These are phyloP conservation scores for Herpomyces periplanetae DNA, from an alignment of 2,329 filamentous ascomycete genomes.

Conservation along the genomic window DNA sequence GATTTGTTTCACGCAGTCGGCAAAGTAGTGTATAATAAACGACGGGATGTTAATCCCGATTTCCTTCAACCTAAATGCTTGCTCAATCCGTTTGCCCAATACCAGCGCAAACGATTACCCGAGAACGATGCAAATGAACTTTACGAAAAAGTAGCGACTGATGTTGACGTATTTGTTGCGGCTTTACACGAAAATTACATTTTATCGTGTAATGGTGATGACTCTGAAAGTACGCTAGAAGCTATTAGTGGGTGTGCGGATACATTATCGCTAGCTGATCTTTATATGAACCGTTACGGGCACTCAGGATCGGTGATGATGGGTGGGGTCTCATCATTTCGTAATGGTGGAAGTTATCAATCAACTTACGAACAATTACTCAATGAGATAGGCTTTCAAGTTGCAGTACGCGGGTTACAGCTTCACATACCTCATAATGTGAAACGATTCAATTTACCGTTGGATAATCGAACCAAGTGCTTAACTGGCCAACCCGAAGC, in stretches of 20 bases:
- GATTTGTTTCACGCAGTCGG: constrained; percentile 89
- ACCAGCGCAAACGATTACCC: constrained; percentile 9
- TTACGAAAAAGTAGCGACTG: constrained; percentile 74
- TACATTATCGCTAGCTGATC: constrained; percentile 46
- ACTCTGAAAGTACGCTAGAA: constrained; percentile 23
- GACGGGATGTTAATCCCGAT: constrained; percentile 19
- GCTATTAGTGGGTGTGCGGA: constrained; percentile 54
- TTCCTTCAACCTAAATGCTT: constrained; percentile 18
- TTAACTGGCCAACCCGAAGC: constrained; percentile 8
- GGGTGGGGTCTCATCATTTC: constrained; percentile 29
- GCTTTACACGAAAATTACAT: constrained; percentile 78
- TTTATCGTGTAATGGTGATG: constrained; percentile 23
- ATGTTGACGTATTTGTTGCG: constrained; percentile 56
- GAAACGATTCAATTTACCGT: no score
- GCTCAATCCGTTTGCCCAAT: no score
- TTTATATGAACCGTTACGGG: constrained; percentile 25
- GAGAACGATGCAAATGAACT: constrained; percentile 19
- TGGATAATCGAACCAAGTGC: no score
- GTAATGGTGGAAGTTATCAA: no score
- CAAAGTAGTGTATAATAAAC: constrained; percentile 85
- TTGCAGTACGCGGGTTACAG: constrained; percentile 46
- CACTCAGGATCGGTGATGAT: no score
- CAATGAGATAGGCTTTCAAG: constrained; percentile 73
- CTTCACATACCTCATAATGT: constrained; percentile 60
- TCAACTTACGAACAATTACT: constrained; percentile 23